phyloP scores from a whole-genome alignment of 2,329 filamentous ascomycete species.

The Stachybotrys elegans region DNA sequence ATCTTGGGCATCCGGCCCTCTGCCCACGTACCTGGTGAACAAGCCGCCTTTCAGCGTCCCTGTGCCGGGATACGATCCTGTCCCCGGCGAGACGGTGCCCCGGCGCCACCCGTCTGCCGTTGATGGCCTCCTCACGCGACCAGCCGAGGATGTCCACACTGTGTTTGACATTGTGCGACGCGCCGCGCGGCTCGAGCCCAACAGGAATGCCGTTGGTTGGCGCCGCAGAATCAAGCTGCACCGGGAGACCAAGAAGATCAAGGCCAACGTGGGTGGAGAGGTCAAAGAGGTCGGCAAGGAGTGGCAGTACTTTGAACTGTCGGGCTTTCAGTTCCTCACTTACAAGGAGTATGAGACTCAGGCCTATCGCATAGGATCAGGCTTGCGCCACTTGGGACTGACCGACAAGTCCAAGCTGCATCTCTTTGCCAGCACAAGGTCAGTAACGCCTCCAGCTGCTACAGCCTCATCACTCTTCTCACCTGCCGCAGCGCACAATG shows the following conservation, averaged over 20 bases:
- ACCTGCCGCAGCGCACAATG: conserved; percentile 21
- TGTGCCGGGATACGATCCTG: neutral
- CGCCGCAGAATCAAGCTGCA: conserved; percentile 72
- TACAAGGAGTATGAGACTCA: conserved; percentile 75
- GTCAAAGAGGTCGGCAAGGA: conserved; percentile 79
- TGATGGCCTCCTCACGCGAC: conserved; percentile 55
- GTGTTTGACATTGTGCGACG: conserved; percentile 72
- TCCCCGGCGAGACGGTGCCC: conserved; percentile 65
- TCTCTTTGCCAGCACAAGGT: conserved; percentile 67
- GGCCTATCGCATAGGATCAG: conserved; percentile 62
- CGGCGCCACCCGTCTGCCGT: conserved; percentile 60
- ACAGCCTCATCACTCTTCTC: neutral
- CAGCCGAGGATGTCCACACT: conserved; percentile 62
- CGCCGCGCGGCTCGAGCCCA: conserved; percentile 48
- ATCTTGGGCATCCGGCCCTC: neutral
- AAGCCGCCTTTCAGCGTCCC: neutral
- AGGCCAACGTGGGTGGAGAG: conserved; percentile 78
- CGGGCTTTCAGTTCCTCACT: conserved; percentile 69
- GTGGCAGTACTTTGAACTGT: conserved; percentile 85
- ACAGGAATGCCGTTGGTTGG: conserved; percentile 61
- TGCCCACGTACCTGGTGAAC: neutral
- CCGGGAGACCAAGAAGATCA: conserved; percentile 81
- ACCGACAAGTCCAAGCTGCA: conserved; percentile 65
- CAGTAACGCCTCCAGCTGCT: neutral
- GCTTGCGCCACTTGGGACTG: conserved; percentile 68